Conservation (phyloP, 192 early-diverging fungal species). For the Obelidium mucronatum region DNA sequence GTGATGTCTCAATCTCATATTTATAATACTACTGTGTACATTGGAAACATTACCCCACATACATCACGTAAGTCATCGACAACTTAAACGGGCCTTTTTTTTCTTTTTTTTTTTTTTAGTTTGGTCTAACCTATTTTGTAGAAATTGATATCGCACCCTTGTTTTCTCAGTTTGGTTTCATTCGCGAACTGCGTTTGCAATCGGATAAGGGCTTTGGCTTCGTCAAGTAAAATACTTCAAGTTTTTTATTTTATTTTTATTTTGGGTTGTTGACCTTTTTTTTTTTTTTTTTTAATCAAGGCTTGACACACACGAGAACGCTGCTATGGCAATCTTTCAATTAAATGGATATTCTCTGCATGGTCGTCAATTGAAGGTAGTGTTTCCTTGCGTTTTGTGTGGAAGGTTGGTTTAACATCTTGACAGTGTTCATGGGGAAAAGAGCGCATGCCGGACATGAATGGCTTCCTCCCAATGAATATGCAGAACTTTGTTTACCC, state of each 20-base stretch:
- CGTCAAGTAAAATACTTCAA: slow-evolving; percentile 76
- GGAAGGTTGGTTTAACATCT: not conserved
- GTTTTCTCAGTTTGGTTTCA: slow-evolving; percentile 81
- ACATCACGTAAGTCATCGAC: slow-evolving; percentile 66
- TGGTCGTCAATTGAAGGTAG: slow-evolving; percentile 59
- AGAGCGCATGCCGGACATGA: slow-evolving; percentile 66
- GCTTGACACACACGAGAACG: slow-evolving; percentile 89
- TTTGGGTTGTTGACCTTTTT: not conserved
- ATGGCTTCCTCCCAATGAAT: slow-evolving; percentile 19
- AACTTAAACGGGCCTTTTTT: too few species aligned
- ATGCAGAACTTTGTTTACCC: slow-evolving; percentile 34
- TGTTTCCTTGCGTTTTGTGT: not conserved
- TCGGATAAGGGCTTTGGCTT: slow-evolving; percentile 93
- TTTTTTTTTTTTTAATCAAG: slow-evolving; percentile 38
- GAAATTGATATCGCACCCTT: slow-evolving; percentile 74
- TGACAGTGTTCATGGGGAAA: slow-evolving; percentile 85
- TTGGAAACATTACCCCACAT: slow-evolving; percentile 84
- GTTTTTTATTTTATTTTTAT: slow-evolving; percentile 5
- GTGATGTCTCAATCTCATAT: slow-evolving; percentile 77
- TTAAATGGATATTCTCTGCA: slow-evolving; percentile 77
- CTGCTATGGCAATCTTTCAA: slow-evolving; percentile 85
- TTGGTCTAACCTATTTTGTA: slow-evolving; percentile 8
- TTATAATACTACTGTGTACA: slow-evolving; percentile 89
- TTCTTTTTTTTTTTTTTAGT: not conserved
- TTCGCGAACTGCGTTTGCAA: slow-evolving; percentile 83